Evolutionary conservation across 148 eudicot species (phyloP), one percentile per base, ranked within the genome.

Genomic region (Spergularia marina): DNA sequence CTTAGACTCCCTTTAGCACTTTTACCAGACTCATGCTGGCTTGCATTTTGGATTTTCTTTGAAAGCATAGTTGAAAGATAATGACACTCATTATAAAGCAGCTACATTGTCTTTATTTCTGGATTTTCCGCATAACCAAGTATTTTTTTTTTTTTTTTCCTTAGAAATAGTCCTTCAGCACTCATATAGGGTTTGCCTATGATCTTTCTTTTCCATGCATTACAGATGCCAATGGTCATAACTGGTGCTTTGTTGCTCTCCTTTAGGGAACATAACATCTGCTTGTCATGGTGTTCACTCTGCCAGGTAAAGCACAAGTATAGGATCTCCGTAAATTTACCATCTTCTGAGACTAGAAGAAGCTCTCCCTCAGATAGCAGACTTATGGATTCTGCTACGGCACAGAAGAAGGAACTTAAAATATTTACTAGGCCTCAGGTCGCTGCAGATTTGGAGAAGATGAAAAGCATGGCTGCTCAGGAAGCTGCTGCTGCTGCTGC

Each of bases 401-500:
- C 84, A 49, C 88, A 74, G 79, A 83, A 41, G 74, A 86, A 76
- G 17, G 82, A 74, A 60, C 74, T 81, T 52, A 85, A 78, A 78
- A 77, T 84, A 61, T 83, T 87, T 25, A 85, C 85, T 14, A 89
- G 78, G 77, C 83, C 88, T 40, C 83, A 89, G 76, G 82, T 91
- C 55, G 89, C 81, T 69, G 91, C 84, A 10, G 94, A 92, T 71
- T 84, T 89, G 79, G 89, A 86, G 83, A 87, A 87, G 77, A 90
- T 95, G 92, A 88, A 81, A 84, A 76, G 77, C 80, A 85, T 92
- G 90, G 86, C 86, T 74, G 81, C 97, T 57, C 81, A 77, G 54
- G 89, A 89, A 74, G 99, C 97, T 64, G 97, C 91, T n/a, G 81
- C 79, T 14, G 87, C 85, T 17, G 98, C 99, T 68, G 91, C 97